phyloP scores from a whole-genome alignment of 2,329 filamentous ascomycete genomes.

The Graphiopsis chlorocephala region DNA sequence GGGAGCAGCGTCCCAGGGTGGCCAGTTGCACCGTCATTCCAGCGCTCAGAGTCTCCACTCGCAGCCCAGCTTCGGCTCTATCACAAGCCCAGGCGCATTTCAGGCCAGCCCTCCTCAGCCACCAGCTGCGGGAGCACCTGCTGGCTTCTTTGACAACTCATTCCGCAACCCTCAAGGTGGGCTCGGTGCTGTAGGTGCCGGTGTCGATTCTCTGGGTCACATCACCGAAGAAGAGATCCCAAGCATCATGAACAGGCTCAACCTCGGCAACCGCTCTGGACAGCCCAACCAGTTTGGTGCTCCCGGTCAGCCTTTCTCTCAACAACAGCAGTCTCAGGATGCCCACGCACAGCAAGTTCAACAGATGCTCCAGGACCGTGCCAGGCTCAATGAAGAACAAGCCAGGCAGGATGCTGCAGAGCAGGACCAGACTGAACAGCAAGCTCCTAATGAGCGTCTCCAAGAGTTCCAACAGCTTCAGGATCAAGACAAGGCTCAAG shows the following conservation, averaged over 20 bases:
- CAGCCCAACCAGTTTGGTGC: constrained; percentile 47
- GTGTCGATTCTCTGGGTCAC: constrained; percentile 43
- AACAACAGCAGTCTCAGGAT: constrained; percentile 34
- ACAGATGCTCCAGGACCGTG: constrained; percentile 60
- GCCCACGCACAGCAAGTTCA: constrained; percentile 56
- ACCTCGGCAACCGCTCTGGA: constrained; percentile 50
- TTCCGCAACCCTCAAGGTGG: constrained; percentile 42
- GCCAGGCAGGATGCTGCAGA: constrained; percentile 51
- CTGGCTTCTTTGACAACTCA: constrained; percentile 68
- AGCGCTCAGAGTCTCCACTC: constrained; percentile 95
- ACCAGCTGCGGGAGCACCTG: constrained; percentile 38
- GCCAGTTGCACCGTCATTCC: constrained; percentile 81
- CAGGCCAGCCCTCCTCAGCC: constrained; percentile 58
- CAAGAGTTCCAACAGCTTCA: constrained; percentile 81
- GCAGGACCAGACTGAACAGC: constrained; percentile 42
- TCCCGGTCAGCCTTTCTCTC: constrained; percentile 45
- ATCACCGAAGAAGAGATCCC: constrained; percentile 70
- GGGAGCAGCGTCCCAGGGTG: constrained; percentile 38
- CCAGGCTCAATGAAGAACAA: constrained; percentile 60
- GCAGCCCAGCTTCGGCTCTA: constrained; percentile 93
- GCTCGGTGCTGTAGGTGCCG: constrained; percentile 46
- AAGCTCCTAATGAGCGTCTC: constrained; percentile 60
- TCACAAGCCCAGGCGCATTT: constrained; percentile 76
- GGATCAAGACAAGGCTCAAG: constrained; percentile 35
- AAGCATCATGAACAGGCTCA: constrained; percentile 63